A percentile compares a stretch with the other conserved stretches of the same genome.
Conservation (phyloP, 441 rosid genomes). For the Pelargonium fulgidum region DNA sequence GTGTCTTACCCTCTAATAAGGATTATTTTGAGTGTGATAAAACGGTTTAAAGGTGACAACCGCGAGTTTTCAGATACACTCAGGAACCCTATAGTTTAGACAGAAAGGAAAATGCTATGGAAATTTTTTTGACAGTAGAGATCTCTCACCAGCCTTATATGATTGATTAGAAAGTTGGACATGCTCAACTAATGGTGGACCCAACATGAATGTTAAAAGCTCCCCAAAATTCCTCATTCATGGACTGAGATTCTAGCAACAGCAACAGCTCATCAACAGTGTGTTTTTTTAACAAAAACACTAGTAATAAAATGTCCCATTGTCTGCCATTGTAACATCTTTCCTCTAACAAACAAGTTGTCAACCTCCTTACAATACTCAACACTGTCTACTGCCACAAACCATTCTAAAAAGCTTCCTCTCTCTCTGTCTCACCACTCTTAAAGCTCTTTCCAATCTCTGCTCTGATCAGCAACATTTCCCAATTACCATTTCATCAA, state of each 20-base stretch:
- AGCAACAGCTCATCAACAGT: constrained; percentile 21
- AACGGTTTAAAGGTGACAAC: too few relatives aligned
- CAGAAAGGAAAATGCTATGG: too few relatives aligned
- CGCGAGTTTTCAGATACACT: too few relatives aligned
- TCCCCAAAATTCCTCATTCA: constrained; percentile 19
- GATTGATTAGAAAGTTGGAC: constrained; percentile 12
- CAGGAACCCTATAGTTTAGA: too few relatives aligned
- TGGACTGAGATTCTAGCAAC: constrained; percentile 22
- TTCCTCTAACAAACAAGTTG: constrained; percentile 65
- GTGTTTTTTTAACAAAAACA: constrained; percentile 11
- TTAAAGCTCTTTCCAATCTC: constrained; percentile 18
- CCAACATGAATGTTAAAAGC: constrained; percentile 13
- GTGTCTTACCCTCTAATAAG: too few relatives aligned
- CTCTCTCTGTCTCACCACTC: constrained; percentile 3
- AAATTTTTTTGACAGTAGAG: constrained; percentile 16
- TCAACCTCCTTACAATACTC: constrained; percentile 35
- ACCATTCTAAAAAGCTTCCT: constrained; percentile 30
- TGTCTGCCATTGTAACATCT: constrained; percentile 79
- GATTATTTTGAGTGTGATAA: too few relatives aligned
- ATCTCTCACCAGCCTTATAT: constrained; percentile 24
- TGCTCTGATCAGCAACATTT: not conserved
- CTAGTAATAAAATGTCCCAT: constrained; percentile 37
- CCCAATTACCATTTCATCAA: constrained; percentile 15
- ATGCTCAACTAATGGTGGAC: constrained; percentile 14
- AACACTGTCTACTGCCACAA: constrained; percentile 48